A percentile compares a stretch with the other conserved stretches of the same genome.
phyloP scores from a whole-genome alignment of 441 rosid genomes.

The Populus hybrid region DNA sequence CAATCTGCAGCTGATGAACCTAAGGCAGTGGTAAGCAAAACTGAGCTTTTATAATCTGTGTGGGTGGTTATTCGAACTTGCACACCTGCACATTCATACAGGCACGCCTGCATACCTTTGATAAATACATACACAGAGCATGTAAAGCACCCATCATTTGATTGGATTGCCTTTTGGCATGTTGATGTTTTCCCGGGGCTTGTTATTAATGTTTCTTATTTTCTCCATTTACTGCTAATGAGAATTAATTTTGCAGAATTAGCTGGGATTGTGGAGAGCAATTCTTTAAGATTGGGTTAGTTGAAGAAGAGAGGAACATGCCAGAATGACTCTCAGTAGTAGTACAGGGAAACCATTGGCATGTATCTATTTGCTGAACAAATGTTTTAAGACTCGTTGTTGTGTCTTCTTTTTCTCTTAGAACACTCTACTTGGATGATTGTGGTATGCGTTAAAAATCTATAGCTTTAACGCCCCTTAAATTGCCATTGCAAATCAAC shows the following conservation, averaged over 20 bases:
- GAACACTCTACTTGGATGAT: constrained; percentile 18
- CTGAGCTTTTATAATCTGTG: constrained; percentile 1
- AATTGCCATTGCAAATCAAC: neutral
- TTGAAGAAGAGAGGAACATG: constrained; percentile 16
- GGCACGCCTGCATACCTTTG: neutral
- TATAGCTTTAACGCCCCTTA: neutral
- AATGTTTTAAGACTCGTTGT: constrained; percentile 4
- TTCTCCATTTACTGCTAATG: neutral
- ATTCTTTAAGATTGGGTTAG: constrained; percentile 16
- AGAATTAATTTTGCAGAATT: constrained; percentile 34
- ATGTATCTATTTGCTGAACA: constrained; percentile 24
- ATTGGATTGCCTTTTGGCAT: neutral
- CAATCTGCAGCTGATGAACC: constrained; percentile 58
- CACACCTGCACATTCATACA: neutral
- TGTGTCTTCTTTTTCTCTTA: constrained; percentile 14
- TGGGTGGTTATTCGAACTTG: neutral
- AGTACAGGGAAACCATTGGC: constrained; percentile 24
- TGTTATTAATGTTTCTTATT: neutral
- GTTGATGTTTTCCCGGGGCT: neutral
- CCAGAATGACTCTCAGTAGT: constrained; percentile 16
- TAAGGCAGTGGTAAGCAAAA: constrained; percentile 45
- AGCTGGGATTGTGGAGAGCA: constrained; percentile 4
- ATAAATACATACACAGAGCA: neutral
- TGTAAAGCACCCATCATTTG: neutral
- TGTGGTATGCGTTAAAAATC: constrained; percentile 9